Evolutionary conservation across 371 early-diverging fungal species (phyloP).

Genomic region (Umbelopsis sp.): DNA sequence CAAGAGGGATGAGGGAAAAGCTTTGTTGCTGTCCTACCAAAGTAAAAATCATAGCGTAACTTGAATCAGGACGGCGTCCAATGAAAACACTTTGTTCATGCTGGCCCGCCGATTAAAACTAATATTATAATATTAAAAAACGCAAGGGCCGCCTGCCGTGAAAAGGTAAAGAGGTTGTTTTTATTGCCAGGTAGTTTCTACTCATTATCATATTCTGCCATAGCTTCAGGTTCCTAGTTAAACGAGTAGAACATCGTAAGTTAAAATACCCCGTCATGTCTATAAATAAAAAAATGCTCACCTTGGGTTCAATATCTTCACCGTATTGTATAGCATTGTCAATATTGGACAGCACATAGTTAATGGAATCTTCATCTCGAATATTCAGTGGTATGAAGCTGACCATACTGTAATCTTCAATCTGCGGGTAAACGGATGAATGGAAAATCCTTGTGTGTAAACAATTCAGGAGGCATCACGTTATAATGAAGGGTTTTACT

Average conservation of each 20-base stretch:
- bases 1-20: constrained; percentile 18
- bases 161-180: background rate
- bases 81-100: background rate
- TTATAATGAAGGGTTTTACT: constrained; percentile 11
- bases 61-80: constrained; percentile 16
- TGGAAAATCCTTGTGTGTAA: constrained; percentile 6
- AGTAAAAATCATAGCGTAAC: background rate
- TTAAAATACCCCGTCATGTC: constrained; percentile 14
- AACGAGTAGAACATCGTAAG: constrained; percentile 11
- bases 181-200: background rate
- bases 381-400: constrained; percentile 93
- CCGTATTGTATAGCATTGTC: constrained; percentile 97
- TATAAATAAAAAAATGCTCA: constrained; percentile 29
- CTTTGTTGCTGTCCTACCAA: background rate
- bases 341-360: constrained; percentile 81
- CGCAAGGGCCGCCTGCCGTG: background rate
- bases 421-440: constrained; percentile 40
- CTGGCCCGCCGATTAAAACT: background rate
- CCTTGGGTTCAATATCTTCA: constrained; percentile 95
- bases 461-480: background rate
- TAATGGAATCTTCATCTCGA: constrained; percentile 93
- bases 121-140: background rate
- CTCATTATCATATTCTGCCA: constrained; percentile 34
- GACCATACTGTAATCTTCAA: constrained; percentile 97
- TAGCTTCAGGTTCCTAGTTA: constrained; percentile 45